Base-by-base conservation (phyloP, 768 basidiomycete genomes). In the Russula brevipes region DNA sequence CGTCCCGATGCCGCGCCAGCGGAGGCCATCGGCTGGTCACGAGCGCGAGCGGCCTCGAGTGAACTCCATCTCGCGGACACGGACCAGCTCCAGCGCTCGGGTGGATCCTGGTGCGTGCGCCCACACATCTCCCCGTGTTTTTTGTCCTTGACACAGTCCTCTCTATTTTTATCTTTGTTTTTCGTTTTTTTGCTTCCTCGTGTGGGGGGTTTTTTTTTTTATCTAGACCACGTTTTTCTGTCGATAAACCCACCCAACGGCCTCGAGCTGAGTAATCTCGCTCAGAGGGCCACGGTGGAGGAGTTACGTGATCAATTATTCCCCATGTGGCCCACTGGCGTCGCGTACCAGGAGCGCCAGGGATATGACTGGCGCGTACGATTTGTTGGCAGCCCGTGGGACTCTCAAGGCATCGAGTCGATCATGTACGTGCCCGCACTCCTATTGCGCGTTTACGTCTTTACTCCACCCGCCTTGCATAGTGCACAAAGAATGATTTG, bases 321-420 rank as follows among this genome's bases (percentile, higher is more conserved):
- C 67, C 80, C 81, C 14, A 75, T 85, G 70, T 91, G 89, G 89
- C 81, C 81, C 30, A 79, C 82, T n/a, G 88, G 89, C 1, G 73
- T 86, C 50, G 80, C 80, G 46, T 70, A 76, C 19, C 80, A 83
- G 64, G 69, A 77, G 45, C 69, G 78, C 63, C 67, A 72, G 46
- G 76, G 78, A 57, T 71, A 79, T 68, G 73, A 76, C n/a, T 88
- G 86, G 81, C 80, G 80, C 46, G 81, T 87, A n/a, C 79, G 76
- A 17, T 89, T 91, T 67, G 75, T 77, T 61, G 83, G 82, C 64
- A 76, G 79, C n/a, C 89, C 89, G 4, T 91, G 89, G 89, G 80
- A 78, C 52, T 76, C 83, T 65, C 76, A 75, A 46, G 86, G 86
- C 3, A 75, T 76, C 24, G 81, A 87, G 39, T 76, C 76, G 8